Evolutionary conservation across 2,329 filamentous ascomycete genomes (phyloP).

Genomic region (Mycosphaerelloides madeirae): DNA sequence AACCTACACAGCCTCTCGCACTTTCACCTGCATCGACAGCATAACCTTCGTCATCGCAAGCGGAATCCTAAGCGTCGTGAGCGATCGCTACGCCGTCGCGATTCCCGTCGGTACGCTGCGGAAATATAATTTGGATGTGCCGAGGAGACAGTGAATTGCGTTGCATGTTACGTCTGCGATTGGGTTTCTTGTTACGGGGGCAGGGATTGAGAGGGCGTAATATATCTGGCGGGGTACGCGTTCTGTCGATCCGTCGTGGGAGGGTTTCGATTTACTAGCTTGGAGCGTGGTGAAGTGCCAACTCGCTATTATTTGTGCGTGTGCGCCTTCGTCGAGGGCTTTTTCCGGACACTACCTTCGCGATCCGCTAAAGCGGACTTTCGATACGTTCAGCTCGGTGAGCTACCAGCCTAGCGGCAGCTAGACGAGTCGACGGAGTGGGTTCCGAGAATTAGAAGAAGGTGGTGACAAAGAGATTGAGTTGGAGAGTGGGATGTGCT

Average conservation of each 20-base stretch:
- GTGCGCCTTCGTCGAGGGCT: slow-evolving; percentile 26
- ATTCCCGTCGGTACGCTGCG: slow-evolving; percentile 23
- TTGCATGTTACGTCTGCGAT: slow-evolving; percentile 23
- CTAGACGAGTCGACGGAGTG: neutral
- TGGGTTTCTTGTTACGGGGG: slow-evolving; percentile 23
- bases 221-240: slow-evolving; percentile 20
- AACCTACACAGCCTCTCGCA: slow-evolving; percentile 10
- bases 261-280: slow-evolving; percentile 24
- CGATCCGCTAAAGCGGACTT: slow-evolving; percentile 14
- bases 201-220: slow-evolving; percentile 22
- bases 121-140: slow-evolving; percentile 19
- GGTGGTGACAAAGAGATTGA: neutral
- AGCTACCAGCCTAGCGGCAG: slow-evolving; percentile 11
- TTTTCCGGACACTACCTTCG: slow-evolving; percentile 28
- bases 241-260: slow-evolving; percentile 22
- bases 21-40: slow-evolving; percentile 16
- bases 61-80: slow-evolving; percentile 19
- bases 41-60: slow-evolving; percentile 7
- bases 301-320: slow-evolving; percentile 30
- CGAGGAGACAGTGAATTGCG: slow-evolving; percentile 20
- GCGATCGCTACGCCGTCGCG: slow-evolving; percentile 23
- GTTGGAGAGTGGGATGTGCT: neutral
- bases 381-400: slow-evolving; percentile 10
- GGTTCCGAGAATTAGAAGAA: neutral
- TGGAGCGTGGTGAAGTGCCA: slow-evolving; percentile 29